These are phyloP conservation scores for Selenicereus undatus DNA, from an alignment of 148 eudicot genomes.

Conservation along the genomic window DNA sequence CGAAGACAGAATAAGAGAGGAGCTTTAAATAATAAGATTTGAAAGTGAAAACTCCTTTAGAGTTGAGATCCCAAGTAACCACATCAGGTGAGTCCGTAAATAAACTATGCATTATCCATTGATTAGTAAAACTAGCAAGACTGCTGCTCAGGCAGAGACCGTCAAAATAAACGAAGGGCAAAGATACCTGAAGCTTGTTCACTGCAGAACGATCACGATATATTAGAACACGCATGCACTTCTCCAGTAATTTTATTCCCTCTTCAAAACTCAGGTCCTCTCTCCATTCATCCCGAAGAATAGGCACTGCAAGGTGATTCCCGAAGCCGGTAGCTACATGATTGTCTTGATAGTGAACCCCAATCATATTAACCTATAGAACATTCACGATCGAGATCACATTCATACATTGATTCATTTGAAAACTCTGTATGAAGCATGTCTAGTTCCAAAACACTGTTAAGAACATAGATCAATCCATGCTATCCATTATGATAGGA, in stretches of 20 bases:
- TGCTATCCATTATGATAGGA: not conserved
- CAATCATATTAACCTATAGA: conserved; percentile 92
- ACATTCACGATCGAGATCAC: conserved; percentile 7
- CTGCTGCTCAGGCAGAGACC: not conserved
- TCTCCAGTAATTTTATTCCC: conserved; percentile 80
- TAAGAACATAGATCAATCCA: not conserved
- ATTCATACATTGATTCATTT: not conserved
- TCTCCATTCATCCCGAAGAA: conserved; percentile 91
- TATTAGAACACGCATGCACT: conserved; percentile 93
- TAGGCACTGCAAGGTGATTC: conserved; percentile 87
- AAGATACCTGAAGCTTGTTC: conserved; percentile 91
- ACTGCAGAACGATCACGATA: conserved; percentile 95
- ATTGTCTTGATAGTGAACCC: conserved; percentile 87
- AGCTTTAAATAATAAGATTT: too few species aligned
- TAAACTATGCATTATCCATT: not conserved
- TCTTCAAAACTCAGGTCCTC: conserved; percentile 83
- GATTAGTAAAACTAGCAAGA: not conserved
- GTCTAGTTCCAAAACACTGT: not conserved
- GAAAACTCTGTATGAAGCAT: not conserved
- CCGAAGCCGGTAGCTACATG: conserved; percentile 95
- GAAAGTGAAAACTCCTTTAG: too few species aligned
- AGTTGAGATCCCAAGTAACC: too few species aligned
- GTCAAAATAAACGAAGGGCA: conserved; percentile 9
- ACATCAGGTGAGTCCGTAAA: too few species aligned
- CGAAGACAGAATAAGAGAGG: not conserved